Percentiles rank a stretch among this genome's conserved stretches.
Conservation (phyloP, 2,329 filamentous ascomycete species). For the Escovopsis sp. region DNA sequence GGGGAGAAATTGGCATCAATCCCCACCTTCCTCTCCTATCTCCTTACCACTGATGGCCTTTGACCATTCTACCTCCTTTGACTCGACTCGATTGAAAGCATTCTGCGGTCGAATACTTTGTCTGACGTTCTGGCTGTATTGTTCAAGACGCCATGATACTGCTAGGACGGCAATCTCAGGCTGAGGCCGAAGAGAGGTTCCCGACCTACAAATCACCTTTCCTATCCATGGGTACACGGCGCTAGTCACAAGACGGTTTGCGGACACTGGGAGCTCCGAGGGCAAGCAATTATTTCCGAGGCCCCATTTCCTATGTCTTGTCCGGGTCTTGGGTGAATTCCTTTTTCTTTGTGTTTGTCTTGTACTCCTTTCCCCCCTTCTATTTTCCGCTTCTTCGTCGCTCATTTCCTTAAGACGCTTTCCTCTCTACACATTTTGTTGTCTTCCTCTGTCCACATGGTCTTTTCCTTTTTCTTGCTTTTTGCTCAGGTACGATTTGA, state of each 20-base stretch:
- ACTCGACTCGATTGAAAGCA: background rate
- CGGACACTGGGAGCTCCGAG: background rate
- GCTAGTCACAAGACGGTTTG: constrained; percentile 13
- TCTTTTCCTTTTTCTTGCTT: constrained; percentile 1
- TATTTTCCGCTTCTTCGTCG: constrained; percentile 1
- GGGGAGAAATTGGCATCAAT: background rate
- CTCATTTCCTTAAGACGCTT: constrained; percentile 4
- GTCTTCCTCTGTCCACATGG: background rate
- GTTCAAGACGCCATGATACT: too few species aligned
- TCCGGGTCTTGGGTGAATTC: too few species aligned
- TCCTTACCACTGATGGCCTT: too few species aligned
- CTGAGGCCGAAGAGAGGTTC: background rate
- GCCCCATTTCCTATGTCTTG: too few species aligned
- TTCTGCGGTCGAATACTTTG: background rate
- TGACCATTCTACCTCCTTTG: too few species aligned
- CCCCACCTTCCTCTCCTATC: background rate
- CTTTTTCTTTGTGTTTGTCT: constrained; percentile 1
- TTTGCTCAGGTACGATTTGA: constrained; percentile 1
- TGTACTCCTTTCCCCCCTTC: background rate
- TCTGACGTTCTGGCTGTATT: too few species aligned
- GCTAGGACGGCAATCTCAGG: background rate
- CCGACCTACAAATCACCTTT: constrained; percentile 3
- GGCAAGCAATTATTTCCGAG: too few species aligned
- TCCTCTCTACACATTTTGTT: background rate
- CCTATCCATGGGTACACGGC: constrained; percentile 14